phyloP scores from a whole-genome alignment of 495 filamentous ascomycete genomes.

The Echria macrotheca region DNA sequence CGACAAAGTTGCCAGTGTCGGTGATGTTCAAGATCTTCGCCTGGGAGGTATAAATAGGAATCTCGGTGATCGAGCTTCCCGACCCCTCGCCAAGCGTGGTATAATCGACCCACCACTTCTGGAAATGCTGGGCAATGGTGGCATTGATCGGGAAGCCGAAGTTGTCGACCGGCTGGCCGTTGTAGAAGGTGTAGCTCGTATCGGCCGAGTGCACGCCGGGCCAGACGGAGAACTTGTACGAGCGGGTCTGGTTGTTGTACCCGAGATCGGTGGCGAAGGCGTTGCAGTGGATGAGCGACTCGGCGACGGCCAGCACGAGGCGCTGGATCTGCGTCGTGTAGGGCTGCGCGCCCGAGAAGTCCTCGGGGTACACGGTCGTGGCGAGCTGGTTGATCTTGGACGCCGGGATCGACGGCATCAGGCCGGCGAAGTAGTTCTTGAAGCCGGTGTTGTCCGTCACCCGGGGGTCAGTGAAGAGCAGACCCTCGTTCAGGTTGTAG shows the following conservation, averaged over 20 bases:
- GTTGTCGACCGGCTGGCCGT: background rate
- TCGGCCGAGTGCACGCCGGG: conserved; percentile 10
- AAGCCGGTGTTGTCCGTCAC: conserved; percentile 10
- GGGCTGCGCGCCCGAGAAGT: conserved; percentile 10
- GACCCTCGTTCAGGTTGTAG: conserved; percentile 4
- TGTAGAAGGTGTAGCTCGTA: conserved; percentile 9
- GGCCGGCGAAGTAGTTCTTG: conserved; percentile 7
- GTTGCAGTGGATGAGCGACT: conserved; percentile 5
- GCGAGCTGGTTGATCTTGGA: conserved; percentile 10
- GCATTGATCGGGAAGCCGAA: background rate
- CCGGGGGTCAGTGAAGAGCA: conserved; percentile 15
- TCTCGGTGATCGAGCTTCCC: background rate
- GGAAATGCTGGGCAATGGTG: background rate
- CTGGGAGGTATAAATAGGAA: background rate
- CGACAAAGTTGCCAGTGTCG: background rate
- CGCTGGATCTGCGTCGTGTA: conserved; percentile 9
- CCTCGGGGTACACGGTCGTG: conserved; percentile 8
- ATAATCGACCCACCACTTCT: conserved; percentile 4
- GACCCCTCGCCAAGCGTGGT: background rate
- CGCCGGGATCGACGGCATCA: conserved; percentile 9
- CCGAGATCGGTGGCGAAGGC: conserved; percentile 5
- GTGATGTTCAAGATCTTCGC: conserved; percentile 3
- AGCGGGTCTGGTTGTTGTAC: conserved; percentile 6
- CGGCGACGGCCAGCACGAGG: conserved; percentile 6
- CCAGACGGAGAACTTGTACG: conserved; percentile 4